Evolutionary conservation across 208 protist species (phyloP).

Genomic region (Entamoeba nuttalli): DNA sequence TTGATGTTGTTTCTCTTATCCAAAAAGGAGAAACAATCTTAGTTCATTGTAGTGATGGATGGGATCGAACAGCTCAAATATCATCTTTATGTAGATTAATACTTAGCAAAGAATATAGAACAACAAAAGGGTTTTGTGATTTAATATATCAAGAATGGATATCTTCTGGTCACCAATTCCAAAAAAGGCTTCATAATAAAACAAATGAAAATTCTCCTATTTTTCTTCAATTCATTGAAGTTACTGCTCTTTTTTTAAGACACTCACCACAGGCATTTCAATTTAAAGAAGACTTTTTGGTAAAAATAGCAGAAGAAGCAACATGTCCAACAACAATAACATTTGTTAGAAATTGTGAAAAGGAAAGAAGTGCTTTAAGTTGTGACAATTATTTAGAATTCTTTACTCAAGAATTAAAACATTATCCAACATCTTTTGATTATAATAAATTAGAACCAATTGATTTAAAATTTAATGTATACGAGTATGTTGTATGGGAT

Average conservation of each 20-base stretch:
- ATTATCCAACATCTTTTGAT: background rate
- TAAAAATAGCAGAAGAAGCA: slow-evolving; percentile 53
- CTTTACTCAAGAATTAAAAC: background rate
- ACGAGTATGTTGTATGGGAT: background rate
- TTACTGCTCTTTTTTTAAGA: slow-evolving; percentile 29
- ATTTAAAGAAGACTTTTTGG: slow-evolving; percentile 49
- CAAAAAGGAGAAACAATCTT: background rate
- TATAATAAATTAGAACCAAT: background rate
- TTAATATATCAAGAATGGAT: slow-evolving; percentile 43
- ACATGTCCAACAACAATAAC: slow-evolving; percentile 57
- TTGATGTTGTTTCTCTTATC: background rate
- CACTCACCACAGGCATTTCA: slow-evolving; percentile 22
- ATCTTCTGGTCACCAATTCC: slow-evolving; percentile 11
- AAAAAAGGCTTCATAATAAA: background rate
- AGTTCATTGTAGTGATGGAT: slow-evolving; percentile 26
- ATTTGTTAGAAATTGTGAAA: slow-evolving; percentile 37
- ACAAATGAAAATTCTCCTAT: slow-evolving; percentile 31
- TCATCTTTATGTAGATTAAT: background rate
- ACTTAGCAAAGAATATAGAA: slow-evolving; percentile 35
- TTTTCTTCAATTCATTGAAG: slow-evolving; percentile 44
- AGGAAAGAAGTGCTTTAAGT: background rate
- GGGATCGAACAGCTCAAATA: slow-evolving; percentile 22
- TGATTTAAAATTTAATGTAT: background rate
- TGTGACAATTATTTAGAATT: background rate
- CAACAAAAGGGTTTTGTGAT: slow-evolving; percentile 31